A percentile compares a stretch with the other conserved stretches of the same genome.
These are phyloP conservation scores for Claviceps quebecensis DNA, from an alignment of 2,329 filamentous ascomycete genomes.

Conservation along the genomic window DNA sequence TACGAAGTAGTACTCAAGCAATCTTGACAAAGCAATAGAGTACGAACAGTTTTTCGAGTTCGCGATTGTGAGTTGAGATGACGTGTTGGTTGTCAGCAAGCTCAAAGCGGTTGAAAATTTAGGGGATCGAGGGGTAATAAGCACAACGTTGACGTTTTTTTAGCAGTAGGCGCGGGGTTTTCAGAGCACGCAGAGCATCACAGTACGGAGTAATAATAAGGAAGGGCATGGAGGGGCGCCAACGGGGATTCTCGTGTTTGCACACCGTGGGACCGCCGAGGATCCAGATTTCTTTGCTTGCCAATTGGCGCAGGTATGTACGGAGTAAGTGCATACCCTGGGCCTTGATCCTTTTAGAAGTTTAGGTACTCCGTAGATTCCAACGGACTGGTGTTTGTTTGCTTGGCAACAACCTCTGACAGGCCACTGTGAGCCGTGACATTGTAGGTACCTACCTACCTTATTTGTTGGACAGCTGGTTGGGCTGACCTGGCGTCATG, in stretches of 20 bases:
- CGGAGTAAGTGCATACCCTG: neutral
- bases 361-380: too few species aligned
- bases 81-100: neutral
- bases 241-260: neutral
- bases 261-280: neutral
- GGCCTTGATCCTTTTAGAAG: neutral
- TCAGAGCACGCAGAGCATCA: neutral
- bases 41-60: neutral
- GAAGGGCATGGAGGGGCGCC: neutral
- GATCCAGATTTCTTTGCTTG: constrained; percentile 3
- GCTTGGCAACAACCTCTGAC: neutral
- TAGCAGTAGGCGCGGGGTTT: constrained; percentile 3
- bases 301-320: constrained; percentile 2
- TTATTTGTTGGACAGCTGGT: constrained; percentile 7
- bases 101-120: neutral
- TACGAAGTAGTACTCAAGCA: neutral
- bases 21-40: neutral
- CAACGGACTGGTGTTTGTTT: neutral
- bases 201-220: neutral
- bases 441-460: too few species aligned
- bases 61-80: neutral
- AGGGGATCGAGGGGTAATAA: neutral
- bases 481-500: neutral
- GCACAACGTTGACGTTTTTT: neutral
- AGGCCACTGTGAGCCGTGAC: constrained; percentile 4